phyloP scores from a whole-genome alignment of 2,329 filamentous ascomycete species.

The Hymenoscyphus linearis region DNA sequence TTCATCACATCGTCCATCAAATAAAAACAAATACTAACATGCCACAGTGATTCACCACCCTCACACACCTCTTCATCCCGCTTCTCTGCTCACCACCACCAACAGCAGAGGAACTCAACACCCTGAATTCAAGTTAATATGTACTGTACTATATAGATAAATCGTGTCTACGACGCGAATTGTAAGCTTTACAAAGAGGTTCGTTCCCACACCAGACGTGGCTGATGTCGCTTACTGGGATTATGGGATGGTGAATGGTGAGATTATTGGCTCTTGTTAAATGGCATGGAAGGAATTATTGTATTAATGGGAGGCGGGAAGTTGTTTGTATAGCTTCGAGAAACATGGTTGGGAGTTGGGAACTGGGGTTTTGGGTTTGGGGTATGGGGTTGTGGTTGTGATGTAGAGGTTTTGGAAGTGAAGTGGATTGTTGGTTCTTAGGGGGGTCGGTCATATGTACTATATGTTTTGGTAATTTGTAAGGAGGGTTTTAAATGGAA shows the following conservation, averaged over 20 bases:
- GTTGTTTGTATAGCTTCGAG: neutral
- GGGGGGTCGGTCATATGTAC: no score
- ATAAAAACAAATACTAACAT: neutral
- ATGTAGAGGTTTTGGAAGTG: no score
- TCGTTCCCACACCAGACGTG: neutral
- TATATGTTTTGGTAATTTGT: no score
- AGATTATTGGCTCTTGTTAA: no score
- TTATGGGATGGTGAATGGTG: slow-evolving; percentile 1
- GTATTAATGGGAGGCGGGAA: neutral
- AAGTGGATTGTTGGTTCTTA: no score
- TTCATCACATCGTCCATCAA: neutral
- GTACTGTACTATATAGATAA: neutral
- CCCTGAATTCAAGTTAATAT: neutral
- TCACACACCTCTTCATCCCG: neutral
- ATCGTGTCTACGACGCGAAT: neutral
- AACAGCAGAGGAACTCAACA: neutral
- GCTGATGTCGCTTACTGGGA: neutral
- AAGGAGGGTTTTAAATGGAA: no score
- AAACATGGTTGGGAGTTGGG: neutral
- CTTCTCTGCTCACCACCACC: neutral
- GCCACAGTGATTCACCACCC: slow-evolving; percentile 1
- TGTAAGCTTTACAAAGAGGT: neutral
- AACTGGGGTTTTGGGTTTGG: no score
- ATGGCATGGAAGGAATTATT: neutral
- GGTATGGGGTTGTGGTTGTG: no score